A percentile compares a stretch with the other conserved stretches of the same genome.
Conservation (phyloP, 768 basidiomycete species). For the Lactarius akahatsu region DNA sequence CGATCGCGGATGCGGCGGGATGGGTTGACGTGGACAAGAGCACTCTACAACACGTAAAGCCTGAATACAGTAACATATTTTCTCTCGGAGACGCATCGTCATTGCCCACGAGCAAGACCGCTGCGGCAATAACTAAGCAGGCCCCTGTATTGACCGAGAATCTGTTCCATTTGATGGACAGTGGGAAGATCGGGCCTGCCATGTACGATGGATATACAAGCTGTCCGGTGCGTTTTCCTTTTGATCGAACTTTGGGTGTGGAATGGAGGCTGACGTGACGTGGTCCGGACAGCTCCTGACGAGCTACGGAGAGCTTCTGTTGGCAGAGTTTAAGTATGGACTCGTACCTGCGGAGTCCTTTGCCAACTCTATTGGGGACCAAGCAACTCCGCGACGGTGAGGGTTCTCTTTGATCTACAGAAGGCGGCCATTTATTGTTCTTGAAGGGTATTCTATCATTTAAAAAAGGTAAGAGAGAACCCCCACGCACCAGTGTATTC, state of each 20-base stretch:
- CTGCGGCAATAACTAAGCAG: conserved; percentile 89
- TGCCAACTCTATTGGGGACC: conserved; percentile 61
- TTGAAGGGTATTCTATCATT: conserved; percentile 44
- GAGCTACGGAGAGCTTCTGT: conserved; percentile 77
- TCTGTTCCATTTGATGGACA: conserved; percentile 70
- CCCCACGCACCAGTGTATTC: conserved; percentile 24
- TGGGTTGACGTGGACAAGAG: conserved; percentile 86
- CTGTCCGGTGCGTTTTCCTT: conserved; percentile 62
- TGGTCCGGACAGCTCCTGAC: conserved; percentile 63
- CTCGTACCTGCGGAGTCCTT: conserved; percentile 87
- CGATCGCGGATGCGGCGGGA: conserved; percentile 76
- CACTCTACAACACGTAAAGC: conserved; percentile 83
- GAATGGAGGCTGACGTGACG: conserved; percentile 11
- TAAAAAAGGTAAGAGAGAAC: conserved; percentile 38
- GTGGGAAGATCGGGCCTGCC: conserved; percentile 66
- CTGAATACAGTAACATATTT: conserved; percentile 78
- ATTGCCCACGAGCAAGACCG: conserved; percentile 94
- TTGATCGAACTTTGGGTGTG: not conserved
- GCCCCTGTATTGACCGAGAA: conserved; percentile 91
- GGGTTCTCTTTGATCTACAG: conserved; percentile 29
- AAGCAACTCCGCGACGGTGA: conserved; percentile 71
- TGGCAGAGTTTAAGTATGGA: conserved; percentile 95
- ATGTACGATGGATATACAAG: conserved; percentile 87
- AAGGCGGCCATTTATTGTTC: not conserved
- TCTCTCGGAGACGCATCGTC: conserved; percentile 90